These are phyloP conservation scores for Proteromonas lacertae DNA, from an alignment of 352 stramenopile genomes.

Conservation along the genomic window DNA sequence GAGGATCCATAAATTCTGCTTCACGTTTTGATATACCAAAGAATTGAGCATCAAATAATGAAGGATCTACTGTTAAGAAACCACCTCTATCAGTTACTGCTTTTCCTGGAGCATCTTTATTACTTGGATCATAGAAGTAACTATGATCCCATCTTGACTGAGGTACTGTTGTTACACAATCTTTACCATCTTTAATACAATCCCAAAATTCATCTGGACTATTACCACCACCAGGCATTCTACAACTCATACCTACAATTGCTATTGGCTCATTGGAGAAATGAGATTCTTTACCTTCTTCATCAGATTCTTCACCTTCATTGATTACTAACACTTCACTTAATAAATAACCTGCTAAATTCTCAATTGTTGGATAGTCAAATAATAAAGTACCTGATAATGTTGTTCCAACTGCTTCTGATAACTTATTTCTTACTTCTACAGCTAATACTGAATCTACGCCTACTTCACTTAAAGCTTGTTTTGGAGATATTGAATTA, in stretches of 20 bases:
- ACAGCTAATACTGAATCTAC: neutral
- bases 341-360: neutral
- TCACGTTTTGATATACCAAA: constrained; percentile 10
- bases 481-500: too few relatives aligned
- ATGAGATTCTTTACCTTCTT: neutral
- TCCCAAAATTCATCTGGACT: neutral
- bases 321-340: neutral
- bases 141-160: too few relatives aligned
- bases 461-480: neutral
- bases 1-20: constrained; percentile 11
- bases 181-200: too few relatives aligned
- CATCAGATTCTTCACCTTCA: neutral
- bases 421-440: neutral
- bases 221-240: neutral
- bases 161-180: too few relatives aligned
- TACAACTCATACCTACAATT: neutral
- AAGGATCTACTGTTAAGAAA: too few relatives aligned
- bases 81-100: too few relatives aligned
- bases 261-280: neutral
- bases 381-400: neutral
- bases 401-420: neutral
- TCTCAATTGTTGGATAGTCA: neutral
- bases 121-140: too few relatives aligned
- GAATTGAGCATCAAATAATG: constrained; percentile 8
- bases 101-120: too few relatives aligned